Conservation (phyloP, 805 yeast species). For the Suhomyces vadensis region DNA sequence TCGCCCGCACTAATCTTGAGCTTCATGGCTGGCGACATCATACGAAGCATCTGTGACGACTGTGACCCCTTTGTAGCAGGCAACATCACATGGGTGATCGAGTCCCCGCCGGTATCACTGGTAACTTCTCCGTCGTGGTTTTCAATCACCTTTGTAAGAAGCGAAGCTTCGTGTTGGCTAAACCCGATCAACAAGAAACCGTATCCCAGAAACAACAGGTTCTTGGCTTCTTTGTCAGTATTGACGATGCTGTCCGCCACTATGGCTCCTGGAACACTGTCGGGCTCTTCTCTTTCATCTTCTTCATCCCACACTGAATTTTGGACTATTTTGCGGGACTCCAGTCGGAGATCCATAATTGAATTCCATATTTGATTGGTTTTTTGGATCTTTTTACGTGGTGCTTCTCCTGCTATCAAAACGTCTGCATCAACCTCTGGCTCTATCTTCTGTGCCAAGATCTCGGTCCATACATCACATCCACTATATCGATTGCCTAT, state of each 20-base stretch:
- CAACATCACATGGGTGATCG: conserved; percentile 34
- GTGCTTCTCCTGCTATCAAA: conserved; percentile 8
- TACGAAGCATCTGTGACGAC: conserved; percentile 26
- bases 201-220: conserved; percentile 40
- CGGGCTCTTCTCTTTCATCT: conserved; percentile 14
- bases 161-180: conserved; percentile 32
- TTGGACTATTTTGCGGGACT: conserved; percentile 13
- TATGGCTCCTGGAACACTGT: too few relatives aligned
- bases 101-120: conserved; percentile 17
- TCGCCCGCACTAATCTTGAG: conserved; percentile 20
- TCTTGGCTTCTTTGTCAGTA: neutral
- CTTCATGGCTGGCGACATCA: conserved; percentile 26
- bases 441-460: conserved; percentile 5
- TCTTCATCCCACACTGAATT: conserved; percentile 31
- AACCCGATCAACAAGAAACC: conserved; percentile 48
- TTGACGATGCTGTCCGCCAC: too few relatives aligned
- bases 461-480: conserved; percentile 40
- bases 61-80: conserved; percentile 33
- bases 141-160: conserved; percentile 43
- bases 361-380: conserved; percentile 44
- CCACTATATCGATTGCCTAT: conserved; percentile 21
- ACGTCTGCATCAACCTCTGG: neutral
- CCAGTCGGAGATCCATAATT: conserved; percentile 34
- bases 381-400: conserved; percentile 18
- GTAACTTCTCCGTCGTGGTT: conserved; percentile 47